Evolutionary conservation across 2,329 filamentous ascomycete species (phyloP).

Genomic region (Penicillium sp.): DNA sequence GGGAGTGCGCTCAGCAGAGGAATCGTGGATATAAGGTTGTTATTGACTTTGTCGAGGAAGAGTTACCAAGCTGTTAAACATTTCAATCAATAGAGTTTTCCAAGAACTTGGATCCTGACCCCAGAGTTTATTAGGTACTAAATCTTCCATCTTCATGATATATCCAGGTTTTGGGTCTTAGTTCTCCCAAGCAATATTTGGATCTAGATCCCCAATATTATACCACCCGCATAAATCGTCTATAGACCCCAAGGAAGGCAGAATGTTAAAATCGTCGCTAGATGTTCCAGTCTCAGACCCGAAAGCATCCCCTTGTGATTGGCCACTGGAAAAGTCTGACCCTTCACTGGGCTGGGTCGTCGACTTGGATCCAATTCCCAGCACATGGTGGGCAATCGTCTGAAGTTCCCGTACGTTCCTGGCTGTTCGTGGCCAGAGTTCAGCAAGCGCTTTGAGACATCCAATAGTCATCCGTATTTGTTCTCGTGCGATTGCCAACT

Average conservation of each 20-base stretch:
- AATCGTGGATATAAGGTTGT: constrained; percentile 1
- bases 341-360: background rate
- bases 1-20: background rate
- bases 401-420: constrained; percentile 43
- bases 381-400: constrained; percentile 37
- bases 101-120: background rate
- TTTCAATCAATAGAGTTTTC: background rate
- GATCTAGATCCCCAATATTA: constrained; percentile 12
- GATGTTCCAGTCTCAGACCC: constrained; percentile 2
- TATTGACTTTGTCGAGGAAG: background rate
- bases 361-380: constrained; percentile 14
- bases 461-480: constrained; percentile 47
- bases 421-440: constrained; percentile 39
- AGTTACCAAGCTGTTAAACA: background rate
- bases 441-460: constrained; percentile 38
- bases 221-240: constrained; percentile 22
- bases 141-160: background rate
- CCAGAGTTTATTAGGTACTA: background rate
- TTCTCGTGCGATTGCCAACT: constrained; percentile 39
- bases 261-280: constrained; percentile 3
- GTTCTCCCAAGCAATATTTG: constrained; percentile 9
- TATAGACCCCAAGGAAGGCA: constrained; percentile 13
- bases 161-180: background rate
- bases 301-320: background rate
- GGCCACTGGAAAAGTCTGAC: constrained; percentile 1